These are phyloP conservation scores for Lotmaria passim DNA, from an alignment of 208 protist genomes.

Conservation along the genomic window DNA sequence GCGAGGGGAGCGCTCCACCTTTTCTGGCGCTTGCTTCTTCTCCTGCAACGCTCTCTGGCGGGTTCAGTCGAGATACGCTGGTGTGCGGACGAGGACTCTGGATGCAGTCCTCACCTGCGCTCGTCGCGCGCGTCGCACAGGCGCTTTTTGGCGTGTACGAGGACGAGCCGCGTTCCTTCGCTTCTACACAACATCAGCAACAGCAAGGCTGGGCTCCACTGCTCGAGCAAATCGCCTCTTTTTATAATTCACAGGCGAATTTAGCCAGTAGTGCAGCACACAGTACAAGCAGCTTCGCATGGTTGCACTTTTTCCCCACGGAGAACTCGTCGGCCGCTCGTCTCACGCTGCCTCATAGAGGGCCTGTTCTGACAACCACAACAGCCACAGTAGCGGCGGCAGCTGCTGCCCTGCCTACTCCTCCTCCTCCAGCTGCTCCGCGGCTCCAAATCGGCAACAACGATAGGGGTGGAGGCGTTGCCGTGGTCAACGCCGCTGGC, in stretches of 20 bases:
- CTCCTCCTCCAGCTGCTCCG: neutral
- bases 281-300: neutral
- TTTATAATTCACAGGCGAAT: neutral
- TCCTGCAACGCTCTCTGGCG: neutral
- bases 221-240: neutral
- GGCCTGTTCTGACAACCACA: neutral
- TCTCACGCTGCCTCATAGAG: neutral
- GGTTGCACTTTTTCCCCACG: neutral
- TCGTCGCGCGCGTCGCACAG: constrained; percentile 15
- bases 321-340: neutral
- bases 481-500: neutral
- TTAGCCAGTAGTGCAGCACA: neutral
- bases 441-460: neutral
- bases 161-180: too few relatives aligned
- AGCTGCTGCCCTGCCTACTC: neutral
- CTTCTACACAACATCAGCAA: neutral
- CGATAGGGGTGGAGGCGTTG: too few relatives aligned
- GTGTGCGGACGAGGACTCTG: constrained; percentile 21
- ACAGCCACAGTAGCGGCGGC: too few relatives aligned
- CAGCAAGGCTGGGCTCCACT: neutral
- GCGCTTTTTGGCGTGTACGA: constrained; percentile 9
- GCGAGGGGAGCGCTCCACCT: too few relatives aligned
- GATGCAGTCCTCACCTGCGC: constrained; percentile 13
- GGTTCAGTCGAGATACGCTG: neutral
- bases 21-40: too few relatives aligned